Evolutionary conservation across 2,329 filamentous ascomycete genomes (phyloP).

Genomic region (Venturia nashicola): DNA sequence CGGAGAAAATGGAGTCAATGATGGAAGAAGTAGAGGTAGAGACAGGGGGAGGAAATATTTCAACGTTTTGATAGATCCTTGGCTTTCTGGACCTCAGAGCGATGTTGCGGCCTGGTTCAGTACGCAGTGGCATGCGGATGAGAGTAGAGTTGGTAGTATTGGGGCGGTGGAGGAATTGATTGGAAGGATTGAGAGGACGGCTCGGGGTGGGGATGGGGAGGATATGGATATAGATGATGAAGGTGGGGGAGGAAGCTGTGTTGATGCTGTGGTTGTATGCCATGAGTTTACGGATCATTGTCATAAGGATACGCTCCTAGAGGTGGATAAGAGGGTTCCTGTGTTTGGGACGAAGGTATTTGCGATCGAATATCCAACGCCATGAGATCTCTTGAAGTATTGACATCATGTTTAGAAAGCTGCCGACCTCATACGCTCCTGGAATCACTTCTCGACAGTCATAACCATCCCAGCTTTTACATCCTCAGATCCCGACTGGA

Average conservation of each 20-base stretch:
- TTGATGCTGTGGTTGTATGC: conserved; percentile 48
- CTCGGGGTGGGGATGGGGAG: conserved; percentile 19
- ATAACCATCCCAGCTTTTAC: conserved; percentile 36
- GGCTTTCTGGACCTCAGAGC: conserved; percentile 49
- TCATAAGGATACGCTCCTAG: conserved; percentile 46
- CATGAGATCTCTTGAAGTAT: background rate
- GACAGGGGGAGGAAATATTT: conserved; percentile 35
- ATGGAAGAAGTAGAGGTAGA: background rate
- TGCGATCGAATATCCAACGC: background rate
- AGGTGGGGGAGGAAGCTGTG: conserved; percentile 22
- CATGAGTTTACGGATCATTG: conserved; percentile 62
- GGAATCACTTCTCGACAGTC: conserved; percentile 48
- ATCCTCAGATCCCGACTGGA: conserved; percentile 30
- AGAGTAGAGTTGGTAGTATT: conserved; percentile 43
- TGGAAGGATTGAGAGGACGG: conserved; percentile 29
- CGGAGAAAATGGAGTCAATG: conserved; percentile 17
- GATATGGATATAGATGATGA: conserved; percentile 19
- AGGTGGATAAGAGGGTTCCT: conserved; percentile 41
- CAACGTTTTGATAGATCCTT: conserved; percentile 55
- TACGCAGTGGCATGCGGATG: conserved; percentile 48
- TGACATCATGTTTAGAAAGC: conserved; percentile 29
- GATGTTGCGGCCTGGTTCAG: conserved; percentile 55
- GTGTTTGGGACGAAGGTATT: conserved; percentile 43
- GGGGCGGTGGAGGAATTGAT: conserved; percentile 41
- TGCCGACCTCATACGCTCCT: conserved; percentile 42